Conservation (phyloP, 768 basidiomycete genomes). For the Filobasidium floriforme region DNA sequence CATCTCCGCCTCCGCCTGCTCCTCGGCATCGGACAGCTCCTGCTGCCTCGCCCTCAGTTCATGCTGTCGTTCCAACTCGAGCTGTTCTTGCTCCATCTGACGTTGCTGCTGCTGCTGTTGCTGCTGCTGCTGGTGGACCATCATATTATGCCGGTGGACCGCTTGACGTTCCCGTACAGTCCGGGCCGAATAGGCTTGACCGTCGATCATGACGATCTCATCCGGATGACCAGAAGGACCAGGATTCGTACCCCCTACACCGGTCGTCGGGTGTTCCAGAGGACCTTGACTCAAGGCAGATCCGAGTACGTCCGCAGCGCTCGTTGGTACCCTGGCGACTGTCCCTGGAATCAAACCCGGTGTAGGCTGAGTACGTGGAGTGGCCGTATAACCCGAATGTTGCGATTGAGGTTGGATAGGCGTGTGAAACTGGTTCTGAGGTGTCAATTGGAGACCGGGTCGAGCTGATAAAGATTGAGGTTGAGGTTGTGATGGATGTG, state of each 20-base stretch:
- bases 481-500: not conserved
- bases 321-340: not conserved
- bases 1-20: not conserved
- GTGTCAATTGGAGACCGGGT: not conserved
- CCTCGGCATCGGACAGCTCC: not conserved
- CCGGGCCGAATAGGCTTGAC: not conserved
- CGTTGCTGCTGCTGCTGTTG: conserved; percentile 4
- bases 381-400: not conserved
- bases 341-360: not conserved
- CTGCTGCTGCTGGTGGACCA: conserved; percentile 2
- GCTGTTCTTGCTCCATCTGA: conserved; percentile 1
- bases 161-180: not conserved
- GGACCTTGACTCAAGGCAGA: not conserved
- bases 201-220: not conserved
- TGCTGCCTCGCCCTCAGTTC: not conserved
- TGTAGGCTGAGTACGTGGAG: not conserved
- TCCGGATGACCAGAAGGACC: not conserved
- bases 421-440: not conserved
- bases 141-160: not conserved
- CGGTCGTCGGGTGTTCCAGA: conserved; percentile 6
- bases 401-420: not conserved
- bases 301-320: not conserved
- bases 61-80: not conserved
- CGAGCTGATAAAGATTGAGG: not conserved
- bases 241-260: not conserved